Evolutionary conservation across 1,284 basidiomycete species (phyloP).

Genomic region (Apiotrichum sp.): DNA sequence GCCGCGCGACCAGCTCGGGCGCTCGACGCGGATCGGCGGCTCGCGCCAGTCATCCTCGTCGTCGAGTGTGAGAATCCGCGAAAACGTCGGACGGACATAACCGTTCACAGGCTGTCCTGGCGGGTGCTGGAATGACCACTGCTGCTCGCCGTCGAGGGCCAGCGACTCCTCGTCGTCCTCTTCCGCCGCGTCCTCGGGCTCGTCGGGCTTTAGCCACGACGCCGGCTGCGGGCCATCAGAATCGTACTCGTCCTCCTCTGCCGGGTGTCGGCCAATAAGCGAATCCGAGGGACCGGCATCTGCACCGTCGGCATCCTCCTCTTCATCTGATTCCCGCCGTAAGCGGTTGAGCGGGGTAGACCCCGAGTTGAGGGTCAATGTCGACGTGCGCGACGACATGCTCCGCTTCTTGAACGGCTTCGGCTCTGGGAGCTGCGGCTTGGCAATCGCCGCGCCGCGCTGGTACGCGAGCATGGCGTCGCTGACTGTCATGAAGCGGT

Average conservation of each 20-base stretch:
- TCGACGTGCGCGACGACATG: neutral
- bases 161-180: slow-evolving; percentile 8
- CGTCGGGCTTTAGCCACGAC: slow-evolving; percentile 2
- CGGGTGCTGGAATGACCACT: slow-evolving; percentile 1
- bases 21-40: slow-evolving; percentile 35
- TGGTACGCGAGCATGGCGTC: slow-evolving; percentile 41
- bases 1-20: slow-evolving; percentile 27
- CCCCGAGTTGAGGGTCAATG: neutral
- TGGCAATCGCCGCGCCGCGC: slow-evolving; percentile 39
- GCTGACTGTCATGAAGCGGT: slow-evolving; percentile 29
- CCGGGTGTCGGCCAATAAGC: neutral
- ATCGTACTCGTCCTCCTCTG: neutral
- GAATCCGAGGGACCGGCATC: neutral
- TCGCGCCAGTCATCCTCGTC: slow-evolving; percentile 43
- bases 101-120: slow-evolving; percentile 2
- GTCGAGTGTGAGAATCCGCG: slow-evolving; percentile 27
- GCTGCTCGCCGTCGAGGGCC: slow-evolving; percentile 5
- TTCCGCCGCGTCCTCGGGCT: slow-evolving; percentile 11
- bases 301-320: too few relatives aligned
- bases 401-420: neutral
- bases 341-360: too few relatives aligned
- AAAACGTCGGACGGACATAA: slow-evolving; percentile 33
- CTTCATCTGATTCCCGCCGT: too few relatives aligned
- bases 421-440: slow-evolving; percentile 14
- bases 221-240: too few relatives aligned